Conservation (phyloP, 257 asterid genomes). For the Pogostemon cablin region DNA sequence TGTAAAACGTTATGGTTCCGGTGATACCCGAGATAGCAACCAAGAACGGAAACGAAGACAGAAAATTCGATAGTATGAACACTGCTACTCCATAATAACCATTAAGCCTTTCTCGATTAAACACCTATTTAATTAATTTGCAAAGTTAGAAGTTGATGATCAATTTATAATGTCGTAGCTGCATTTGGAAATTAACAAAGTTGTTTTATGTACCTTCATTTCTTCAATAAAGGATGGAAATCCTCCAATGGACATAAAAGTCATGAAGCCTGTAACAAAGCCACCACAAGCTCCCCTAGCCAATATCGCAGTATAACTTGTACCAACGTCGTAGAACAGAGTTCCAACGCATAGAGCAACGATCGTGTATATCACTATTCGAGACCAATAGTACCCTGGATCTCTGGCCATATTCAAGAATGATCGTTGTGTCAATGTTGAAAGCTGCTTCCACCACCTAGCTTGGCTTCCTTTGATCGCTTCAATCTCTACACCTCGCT, state of each 20-base stretch:
- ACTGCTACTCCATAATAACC: slow-evolving; percentile 88
- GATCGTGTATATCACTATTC: slow-evolving; percentile 65
- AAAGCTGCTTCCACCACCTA: slow-evolving; percentile 77
- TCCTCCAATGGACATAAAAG: slow-evolving; percentile 98
- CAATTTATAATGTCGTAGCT: too few relatives aligned
- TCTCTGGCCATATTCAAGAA: slow-evolving; percentile 77
- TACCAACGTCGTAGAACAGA: slow-evolving; percentile 86
- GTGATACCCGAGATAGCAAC: slow-evolving; percentile 58
- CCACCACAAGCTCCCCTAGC: slow-evolving; percentile 98
- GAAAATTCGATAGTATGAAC: slow-evolving; percentile 76
- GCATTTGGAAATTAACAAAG: not conserved
- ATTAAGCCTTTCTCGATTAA: slow-evolving; percentile 75
- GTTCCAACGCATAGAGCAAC: slow-evolving; percentile 82
- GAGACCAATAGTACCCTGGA: slow-evolving; percentile 80
- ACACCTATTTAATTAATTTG: slow-evolving; percentile 48
- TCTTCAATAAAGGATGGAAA: slow-evolving; percentile 95
- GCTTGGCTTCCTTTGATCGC: slow-evolving; percentile 77
- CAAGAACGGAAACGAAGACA: slow-evolving; percentile 83
- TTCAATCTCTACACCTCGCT: slow-evolving; percentile 63
- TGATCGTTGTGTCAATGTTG: slow-evolving; percentile 69
- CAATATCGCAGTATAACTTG: slow-evolving; percentile 78
- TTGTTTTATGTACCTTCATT: slow-evolving; percentile 60
- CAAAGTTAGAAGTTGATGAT: not conserved
- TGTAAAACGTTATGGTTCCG: slow-evolving; percentile 74
- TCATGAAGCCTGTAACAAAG: slow-evolving; percentile 85